Evolutionary conservation across 2,329 filamentous ascomycete species (phyloP).

Genomic region (Elsinoe perseae): DNA sequence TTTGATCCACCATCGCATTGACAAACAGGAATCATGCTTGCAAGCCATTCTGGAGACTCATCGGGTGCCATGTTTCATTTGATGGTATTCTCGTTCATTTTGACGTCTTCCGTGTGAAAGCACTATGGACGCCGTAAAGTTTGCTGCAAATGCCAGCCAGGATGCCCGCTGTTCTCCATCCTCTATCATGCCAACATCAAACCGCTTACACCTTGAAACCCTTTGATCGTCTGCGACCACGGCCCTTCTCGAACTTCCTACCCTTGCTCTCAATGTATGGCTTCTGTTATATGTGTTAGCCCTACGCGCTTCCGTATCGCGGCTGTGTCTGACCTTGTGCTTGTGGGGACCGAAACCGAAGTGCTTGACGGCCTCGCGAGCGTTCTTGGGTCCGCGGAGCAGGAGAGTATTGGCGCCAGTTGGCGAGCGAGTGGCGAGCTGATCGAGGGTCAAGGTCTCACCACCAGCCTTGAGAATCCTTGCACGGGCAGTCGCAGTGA

Average conservation of each 20-base stretch:
- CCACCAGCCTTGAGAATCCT: constrained; percentile 90
- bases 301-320: background rate
- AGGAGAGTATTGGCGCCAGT: constrained; percentile 96
- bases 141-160: constrained; percentile 16
- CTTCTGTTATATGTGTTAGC: constrained; percentile 54
- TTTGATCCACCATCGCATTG: too few relatives aligned
- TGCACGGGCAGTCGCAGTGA: constrained; percentile 91
- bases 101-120: constrained; percentile 15
- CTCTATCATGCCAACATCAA: constrained; percentile 15
- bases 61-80: background rate
- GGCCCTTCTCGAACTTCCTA: constrained; percentile 97
- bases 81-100: constrained; percentile 16
- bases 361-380: constrained; percentile 97
- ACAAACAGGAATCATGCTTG: too few relatives aligned
- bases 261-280: constrained; percentile 97
- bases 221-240: constrained; percentile 95
- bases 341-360: constrained; percentile 97
- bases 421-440: constrained; percentile 89
- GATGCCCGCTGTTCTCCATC: constrained; percentile 13
- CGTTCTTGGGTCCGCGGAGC: constrained; percentile 96
- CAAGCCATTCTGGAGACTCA: too few relatives aligned
- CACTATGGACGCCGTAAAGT: constrained; percentile 15
- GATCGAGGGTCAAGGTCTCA: constrained; percentile 91
- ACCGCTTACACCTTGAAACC: constrained; percentile 97
- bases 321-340: constrained; percentile 64